Percentiles rank a stretch among this genome's conserved stretches.
These are phyloP conservation scores for Trichoderma afroharzianum DNA, from an alignment of 2,329 filamentous ascomycete genomes.

Conservation along the genomic window DNA sequence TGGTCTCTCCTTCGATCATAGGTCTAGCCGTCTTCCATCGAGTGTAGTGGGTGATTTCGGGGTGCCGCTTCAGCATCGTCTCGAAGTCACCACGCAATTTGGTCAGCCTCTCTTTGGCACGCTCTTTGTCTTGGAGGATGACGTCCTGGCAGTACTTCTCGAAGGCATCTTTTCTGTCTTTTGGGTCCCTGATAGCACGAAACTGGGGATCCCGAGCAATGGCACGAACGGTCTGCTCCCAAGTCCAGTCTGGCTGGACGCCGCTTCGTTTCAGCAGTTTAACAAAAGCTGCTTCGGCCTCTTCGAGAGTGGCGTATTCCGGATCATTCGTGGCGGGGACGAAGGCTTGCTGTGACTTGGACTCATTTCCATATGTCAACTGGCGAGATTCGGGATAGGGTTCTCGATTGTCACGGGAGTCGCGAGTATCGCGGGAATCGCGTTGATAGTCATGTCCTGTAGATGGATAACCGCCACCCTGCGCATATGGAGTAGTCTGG, in stretches of 20 bases:
- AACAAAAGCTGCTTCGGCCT: slow-evolving; percentile 88
- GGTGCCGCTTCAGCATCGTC: slow-evolving; percentile 92
- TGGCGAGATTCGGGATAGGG: slow-evolving; percentile 54
- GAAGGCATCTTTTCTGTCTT: slow-evolving; percentile 84
- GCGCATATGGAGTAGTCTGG: slow-evolving; percentile 41
- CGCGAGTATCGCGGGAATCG: slow-evolving; percentile 26
- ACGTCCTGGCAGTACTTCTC: slow-evolving; percentile 93
- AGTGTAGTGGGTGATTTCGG: slow-evolving; percentile 95
- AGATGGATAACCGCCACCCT: slow-evolving; percentile 38
- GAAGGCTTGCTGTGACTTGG: slow-evolving; percentile 56
- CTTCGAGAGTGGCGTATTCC: slow-evolving; percentile 74
- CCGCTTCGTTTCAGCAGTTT: slow-evolving; percentile 83
- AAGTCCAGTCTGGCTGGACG: slow-evolving; percentile 87
- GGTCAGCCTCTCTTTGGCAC: slow-evolving; percentile 84
- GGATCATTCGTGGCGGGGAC: slow-evolving; percentile 66
- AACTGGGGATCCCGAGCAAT: slow-evolving; percentile 91
- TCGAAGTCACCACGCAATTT: slow-evolving; percentile 93
- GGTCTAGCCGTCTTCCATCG: slow-evolving; percentile 94
- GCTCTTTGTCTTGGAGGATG: slow-evolving; percentile 87
- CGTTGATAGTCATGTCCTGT: slow-evolving; percentile 38
- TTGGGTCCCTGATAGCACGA: slow-evolving; percentile 86
- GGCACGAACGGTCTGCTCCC: slow-evolving; percentile 82
- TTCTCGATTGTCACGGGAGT: slow-evolving; percentile 27
- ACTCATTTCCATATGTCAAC: slow-evolving; percentile 54
- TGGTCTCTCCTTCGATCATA: slow-evolving; percentile 91